Evolutionary conservation across 1,139 yeast genomes (phyloP).

Genomic region (Zygosaccharomyces pseudobailii): DNA sequence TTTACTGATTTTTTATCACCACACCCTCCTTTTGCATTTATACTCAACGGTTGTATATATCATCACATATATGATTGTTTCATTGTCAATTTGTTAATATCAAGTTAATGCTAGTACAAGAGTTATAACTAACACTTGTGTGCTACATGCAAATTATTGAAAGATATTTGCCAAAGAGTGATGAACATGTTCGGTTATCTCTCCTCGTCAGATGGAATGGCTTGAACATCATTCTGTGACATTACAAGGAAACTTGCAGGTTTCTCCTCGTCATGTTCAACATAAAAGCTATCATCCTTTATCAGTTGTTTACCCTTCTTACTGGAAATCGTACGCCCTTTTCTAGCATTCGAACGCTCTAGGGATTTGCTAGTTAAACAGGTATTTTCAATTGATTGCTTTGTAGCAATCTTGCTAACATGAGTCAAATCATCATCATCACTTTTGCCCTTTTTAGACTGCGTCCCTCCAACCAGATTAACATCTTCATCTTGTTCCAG

Average conservation of each 20-base stretch:
- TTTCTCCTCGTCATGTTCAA: not conserved
- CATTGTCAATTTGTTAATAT: conserved; percentile 1
- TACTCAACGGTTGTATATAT: not conserved
- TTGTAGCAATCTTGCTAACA: conserved; percentile 10
- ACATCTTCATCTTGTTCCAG: conserved; percentile 18
- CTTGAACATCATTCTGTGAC: not conserved
- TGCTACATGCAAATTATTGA: not conserved
- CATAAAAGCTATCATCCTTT: not conserved
- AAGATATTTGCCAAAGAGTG: not conserved
- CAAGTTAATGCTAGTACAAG: not conserved
- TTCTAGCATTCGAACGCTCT: not conserved
- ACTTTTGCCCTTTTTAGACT: not conserved
- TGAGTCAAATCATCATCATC: not conserved
- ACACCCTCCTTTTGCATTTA: not conserved
- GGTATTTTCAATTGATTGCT: conserved; percentile 11
- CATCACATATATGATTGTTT: not conserved
- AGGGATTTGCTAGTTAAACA: not conserved
- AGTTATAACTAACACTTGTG: not conserved
- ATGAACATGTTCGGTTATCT: not conserved
- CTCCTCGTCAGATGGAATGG: conserved; percentile 2
- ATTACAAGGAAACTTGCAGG: not conserved
- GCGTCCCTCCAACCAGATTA: conserved; percentile 13
- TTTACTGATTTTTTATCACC: not conserved
- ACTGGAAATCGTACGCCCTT: not conserved
- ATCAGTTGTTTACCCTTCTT: not conserved